Conservation (phyloP, 2,329 filamentous ascomycete genomes). For the Didymella segeticola region DNA sequence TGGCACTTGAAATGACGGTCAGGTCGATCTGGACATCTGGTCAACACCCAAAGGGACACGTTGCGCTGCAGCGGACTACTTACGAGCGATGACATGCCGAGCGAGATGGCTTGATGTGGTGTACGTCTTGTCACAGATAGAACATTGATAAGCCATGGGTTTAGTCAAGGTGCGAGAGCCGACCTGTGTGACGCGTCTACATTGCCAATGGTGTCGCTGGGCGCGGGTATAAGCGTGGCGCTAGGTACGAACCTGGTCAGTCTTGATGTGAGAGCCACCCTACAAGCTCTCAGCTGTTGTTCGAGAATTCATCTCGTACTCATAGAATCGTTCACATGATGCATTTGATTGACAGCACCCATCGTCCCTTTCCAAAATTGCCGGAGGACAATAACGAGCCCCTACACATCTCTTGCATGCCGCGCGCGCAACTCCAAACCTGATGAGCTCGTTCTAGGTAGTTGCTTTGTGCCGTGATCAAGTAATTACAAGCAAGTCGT, state of each 20-base stretch:
- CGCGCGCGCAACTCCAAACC: neutral
- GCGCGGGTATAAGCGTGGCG: neutral
- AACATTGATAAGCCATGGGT: conserved; percentile 1
- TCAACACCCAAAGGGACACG: neutral
- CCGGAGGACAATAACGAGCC: no score
- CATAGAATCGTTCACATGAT: no score
- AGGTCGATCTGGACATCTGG: neutral
- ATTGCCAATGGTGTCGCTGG: no score
- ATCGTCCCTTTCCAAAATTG: no score
- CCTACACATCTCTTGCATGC: neutral
- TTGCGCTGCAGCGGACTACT: neutral
- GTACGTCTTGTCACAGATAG: neutral
- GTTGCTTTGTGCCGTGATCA: neutral
- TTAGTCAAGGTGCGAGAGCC: neutral
- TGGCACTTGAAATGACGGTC: neutral
- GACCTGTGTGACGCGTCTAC: no score
- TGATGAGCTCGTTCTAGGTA: neutral
- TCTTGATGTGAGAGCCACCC: no score
- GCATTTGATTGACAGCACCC: no score
- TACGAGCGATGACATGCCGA: neutral
- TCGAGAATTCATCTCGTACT: no score
- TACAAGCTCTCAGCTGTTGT: no score
- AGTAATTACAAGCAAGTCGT: neutral
- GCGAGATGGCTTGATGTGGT: conserved; percentile 6
- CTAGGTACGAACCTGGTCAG: no score